Conservation (phyloP, 768 basidiomycete genomes). For the Suillus discolor region DNA sequence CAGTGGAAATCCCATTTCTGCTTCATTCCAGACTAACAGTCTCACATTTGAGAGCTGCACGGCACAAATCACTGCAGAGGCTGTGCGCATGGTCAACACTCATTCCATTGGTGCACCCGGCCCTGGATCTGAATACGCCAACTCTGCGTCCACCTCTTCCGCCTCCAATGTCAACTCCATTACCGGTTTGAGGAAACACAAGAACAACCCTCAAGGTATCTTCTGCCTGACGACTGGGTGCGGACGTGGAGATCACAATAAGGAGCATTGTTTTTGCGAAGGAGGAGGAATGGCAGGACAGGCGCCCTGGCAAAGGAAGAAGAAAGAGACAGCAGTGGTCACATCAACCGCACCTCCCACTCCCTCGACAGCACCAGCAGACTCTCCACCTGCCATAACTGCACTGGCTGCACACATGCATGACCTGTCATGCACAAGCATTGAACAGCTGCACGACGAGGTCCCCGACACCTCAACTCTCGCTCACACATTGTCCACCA, state of each 20-base stretch:
- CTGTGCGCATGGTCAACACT: background rate
- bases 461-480: too few species aligned
- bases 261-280: background rate
- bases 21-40: background rate
- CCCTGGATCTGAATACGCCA: background rate
- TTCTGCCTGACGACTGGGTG: background rate
- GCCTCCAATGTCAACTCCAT: background rate
- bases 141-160: background rate
- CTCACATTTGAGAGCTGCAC: background rate
- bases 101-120: background rate
- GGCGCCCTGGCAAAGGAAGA: background rate
- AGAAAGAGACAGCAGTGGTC: background rate
- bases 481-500: too few species aligned
- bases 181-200: background rate
- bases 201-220: background rate
- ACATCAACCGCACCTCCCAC: background rate
- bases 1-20: background rate
- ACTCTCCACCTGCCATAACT: background rate
- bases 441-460: too few species aligned
- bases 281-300: conserved; percentile 5
- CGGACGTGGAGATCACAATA: background rate
- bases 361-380: background rate
- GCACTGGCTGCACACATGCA: background rate
- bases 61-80: background rate
- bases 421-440: background rate